Conservation (phyloP, 805 yeast genomes). For the Isabelozyma gotoi region DNA sequence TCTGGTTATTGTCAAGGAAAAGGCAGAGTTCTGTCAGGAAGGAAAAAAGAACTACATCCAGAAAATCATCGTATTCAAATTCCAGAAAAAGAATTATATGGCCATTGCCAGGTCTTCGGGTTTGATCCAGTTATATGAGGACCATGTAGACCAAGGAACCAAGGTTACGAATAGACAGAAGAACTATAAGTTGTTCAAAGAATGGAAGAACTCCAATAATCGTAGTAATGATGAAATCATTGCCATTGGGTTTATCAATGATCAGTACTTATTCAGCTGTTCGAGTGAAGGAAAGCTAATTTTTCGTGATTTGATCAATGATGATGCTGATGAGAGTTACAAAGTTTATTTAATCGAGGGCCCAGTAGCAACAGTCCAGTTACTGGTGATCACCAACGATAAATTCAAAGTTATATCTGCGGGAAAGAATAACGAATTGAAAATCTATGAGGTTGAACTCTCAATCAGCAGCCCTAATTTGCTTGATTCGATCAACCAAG, state of each 20-base stretch:
- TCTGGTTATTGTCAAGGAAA: constrained; percentile 9
- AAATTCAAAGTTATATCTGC: constrained; percentile 20
- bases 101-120: constrained; percentile 26
- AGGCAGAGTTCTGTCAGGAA: constrained; percentile 14
- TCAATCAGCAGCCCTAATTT: not conserved
- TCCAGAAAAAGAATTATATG: constrained; percentile 18
- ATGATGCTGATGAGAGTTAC: constrained; percentile 30
- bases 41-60: constrained; percentile 17
- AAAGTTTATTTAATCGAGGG: constrained; percentile 21
- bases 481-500: not conserved
- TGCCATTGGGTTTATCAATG: constrained; percentile 21
- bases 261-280: constrained; percentile 32
- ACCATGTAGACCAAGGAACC: constrained; percentile 1
- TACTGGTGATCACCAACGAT: constrained; percentile 8
- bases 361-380: constrained; percentile 22
- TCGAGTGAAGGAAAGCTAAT: constrained; percentile 32
- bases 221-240: constrained; percentile 21
- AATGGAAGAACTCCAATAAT: constrained; percentile 28
- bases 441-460: constrained; percentile 21
- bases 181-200: constrained; percentile 24
- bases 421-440: constrained; percentile 26
- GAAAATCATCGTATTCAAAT: constrained; percentile 17
- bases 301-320: constrained; percentile 35
- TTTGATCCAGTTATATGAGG: constrained; percentile 28
- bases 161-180: not conserved